These are phyloP conservation scores for Venturia carpophila DNA, from an alignment of 2,329 filamentous ascomycete genomes.

Conservation along the genomic window DNA sequence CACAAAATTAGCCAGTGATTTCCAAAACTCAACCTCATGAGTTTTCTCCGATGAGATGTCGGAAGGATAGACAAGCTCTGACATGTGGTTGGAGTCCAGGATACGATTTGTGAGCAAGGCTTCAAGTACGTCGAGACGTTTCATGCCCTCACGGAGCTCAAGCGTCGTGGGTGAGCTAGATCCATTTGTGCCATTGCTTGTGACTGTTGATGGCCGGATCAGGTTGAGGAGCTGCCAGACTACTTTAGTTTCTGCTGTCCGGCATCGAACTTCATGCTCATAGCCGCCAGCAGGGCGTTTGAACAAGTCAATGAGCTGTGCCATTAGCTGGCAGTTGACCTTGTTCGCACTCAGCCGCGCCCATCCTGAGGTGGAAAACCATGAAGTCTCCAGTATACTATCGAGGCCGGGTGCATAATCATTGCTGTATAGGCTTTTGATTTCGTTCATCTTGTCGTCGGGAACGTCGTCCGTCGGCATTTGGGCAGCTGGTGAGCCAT, in stretches of 20 bases:
- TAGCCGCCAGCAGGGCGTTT: constrained; percentile 18
- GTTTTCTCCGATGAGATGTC: constrained; percentile 31
- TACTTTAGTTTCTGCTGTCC: constrained; percentile 42
- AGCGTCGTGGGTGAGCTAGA: constrained; percentile 42
- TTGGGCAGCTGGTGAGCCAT: constrained; percentile 21
- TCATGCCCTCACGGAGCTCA: constrained; percentile 51
- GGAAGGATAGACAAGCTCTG: constrained; percentile 41
- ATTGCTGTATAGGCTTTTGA: constrained; percentile 63
- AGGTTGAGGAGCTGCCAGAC: constrained; percentile 53
- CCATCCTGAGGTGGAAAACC: constrained; percentile 59
- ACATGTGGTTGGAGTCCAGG: constrained; percentile 51
- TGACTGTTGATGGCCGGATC: constrained; percentile 33
- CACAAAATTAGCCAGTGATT: constrained; percentile 64
- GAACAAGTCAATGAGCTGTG: constrained; percentile 50
- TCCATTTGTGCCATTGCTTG: constrained; percentile 36
- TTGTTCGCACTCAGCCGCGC: constrained; percentile 48
- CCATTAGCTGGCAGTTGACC: constrained; percentile 57
- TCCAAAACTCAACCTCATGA: constrained; percentile 72
- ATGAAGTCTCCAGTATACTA: constrained; percentile 71
- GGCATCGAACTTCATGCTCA: constrained; percentile 22
- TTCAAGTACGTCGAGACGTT: constrained; percentile 68
- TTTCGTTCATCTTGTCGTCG: constrained; percentile 43
- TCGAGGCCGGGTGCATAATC: constrained; percentile 70
- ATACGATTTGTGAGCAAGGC: constrained; percentile 66
- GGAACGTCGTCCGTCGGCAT: neutral